These are phyloP conservation scores for Lanmaoa pseudosensibilis DNA, from an alignment of 768 basidiomycete species.

Conservation along the genomic window DNA sequence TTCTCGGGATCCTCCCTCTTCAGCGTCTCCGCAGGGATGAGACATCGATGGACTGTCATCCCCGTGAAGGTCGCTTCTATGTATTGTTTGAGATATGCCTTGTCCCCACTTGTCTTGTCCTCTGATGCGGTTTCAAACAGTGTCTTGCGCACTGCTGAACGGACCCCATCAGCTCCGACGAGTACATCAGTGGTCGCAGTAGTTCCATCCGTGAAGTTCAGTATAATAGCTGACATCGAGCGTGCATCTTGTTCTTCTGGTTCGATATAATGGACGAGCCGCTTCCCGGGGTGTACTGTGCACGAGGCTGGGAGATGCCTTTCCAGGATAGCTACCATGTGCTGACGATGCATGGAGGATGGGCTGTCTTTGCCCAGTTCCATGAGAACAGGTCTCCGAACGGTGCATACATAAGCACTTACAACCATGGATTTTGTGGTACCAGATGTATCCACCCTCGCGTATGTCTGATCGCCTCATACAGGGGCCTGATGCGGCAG, in stretches of 20 bases:
- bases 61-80: slow-evolving; percentile 43
- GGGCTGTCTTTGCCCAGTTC: slow-evolving; percentile 1
- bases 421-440: slow-evolving; percentile 24
- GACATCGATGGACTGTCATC: slow-evolving; percentile 37
- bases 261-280: slow-evolving; percentile 18
- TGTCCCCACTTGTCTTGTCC: background rate
- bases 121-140: slow-evolving; percentile 20
- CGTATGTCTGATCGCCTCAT: slow-evolving; percentile 31
- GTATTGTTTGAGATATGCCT: slow-evolving; percentile 9
- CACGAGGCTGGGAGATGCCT: slow-evolving; percentile 20
- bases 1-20: slow-evolving; percentile 21
- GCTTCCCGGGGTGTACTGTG: slow-evolving; percentile 19
- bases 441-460: slow-evolving; percentile 33
- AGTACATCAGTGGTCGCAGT: slow-evolving; percentile 39
- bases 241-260: slow-evolving; percentile 20
- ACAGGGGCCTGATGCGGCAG: background rate
- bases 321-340: slow-evolving; percentile 21
- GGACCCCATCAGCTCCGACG: slow-evolving; percentile 48
- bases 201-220: slow-evolving; percentile 17
- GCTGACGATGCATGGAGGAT: slow-evolving; percentile 21
- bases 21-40: slow-evolving; percentile 37
- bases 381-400: background rate
- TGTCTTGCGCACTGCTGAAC: slow-evolving; percentile 24
- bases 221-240: slow-evolving; percentile 17
- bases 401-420: background rate